Evolutionary conservation across 495 filamentous ascomycete genomes (phyloP), one percentile per base, ranked within the genome.

Genomic region (Penicillium maclennaniae): DNA sequence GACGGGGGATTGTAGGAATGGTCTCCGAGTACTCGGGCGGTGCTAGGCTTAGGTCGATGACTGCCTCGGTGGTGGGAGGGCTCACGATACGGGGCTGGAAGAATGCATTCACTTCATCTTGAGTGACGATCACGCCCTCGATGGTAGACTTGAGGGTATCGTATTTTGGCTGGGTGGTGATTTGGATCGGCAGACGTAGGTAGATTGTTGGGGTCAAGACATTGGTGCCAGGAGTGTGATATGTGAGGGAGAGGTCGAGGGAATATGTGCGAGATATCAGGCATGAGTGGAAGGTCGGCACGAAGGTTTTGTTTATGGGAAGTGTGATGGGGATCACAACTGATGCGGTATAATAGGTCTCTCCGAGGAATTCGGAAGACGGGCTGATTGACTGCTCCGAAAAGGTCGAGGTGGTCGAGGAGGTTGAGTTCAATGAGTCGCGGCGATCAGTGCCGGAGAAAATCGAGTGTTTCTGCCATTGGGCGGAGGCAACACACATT

Each of bases 221-320:
- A 26, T 77, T 76, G n/a, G 81, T 70, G 17, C 75, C 75, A 6
- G 82, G 75, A 0, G 83, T 79, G 48, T 83, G 79, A 38, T 88
- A 69, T 4, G 82, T 75, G 47, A 92, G 62, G 7, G 76, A 74
- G 44, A 97, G 70, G 39, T 87, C 84, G 19, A 97, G 76, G 8
- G 78, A 73, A 71, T 98, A 97, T 21, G 85, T 71, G 53, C 93
- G 85, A 15, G 87, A 87, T 26, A 87, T 74, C 59, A 96, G 80
- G 69, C 93, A 98, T 48, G 84, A 82, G 70, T 93, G 85, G 72
- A 97, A 98, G 16, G 89, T 91, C 0, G 93, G 95, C 25, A 93
- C 69, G 69, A 92, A 91, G 2, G 83, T 74, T 54, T 85, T 88
- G 58, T 80, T 82, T 9, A 68, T 72, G 0, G 93, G 91, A 1